Percentiles rank a stretch among this genome's conserved stretches.
Conservation (phyloP, 2,329 filamentous ascomycete species). For the Ophiostoma tasmaniense region DNA sequence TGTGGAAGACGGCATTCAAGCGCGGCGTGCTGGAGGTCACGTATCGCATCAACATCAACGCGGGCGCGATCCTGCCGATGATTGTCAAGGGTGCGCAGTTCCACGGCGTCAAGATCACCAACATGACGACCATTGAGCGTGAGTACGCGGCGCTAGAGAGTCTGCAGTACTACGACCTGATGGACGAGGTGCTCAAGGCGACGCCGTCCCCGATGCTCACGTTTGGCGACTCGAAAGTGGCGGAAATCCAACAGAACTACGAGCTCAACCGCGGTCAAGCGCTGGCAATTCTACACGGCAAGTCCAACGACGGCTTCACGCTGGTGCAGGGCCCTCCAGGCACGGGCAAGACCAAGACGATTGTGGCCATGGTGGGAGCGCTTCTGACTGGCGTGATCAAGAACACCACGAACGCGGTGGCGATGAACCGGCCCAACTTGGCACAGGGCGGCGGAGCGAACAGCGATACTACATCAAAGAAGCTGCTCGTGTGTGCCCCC, state of each 20-base stretch:
- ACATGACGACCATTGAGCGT: slow-evolving; percentile 87
- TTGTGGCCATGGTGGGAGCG: slow-evolving; percentile 89
- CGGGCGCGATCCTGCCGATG: slow-evolving; percentile 50
- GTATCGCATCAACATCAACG: slow-evolving; percentile 67
- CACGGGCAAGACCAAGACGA: slow-evolving; percentile 97
- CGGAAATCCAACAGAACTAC: slow-evolving; percentile 65
- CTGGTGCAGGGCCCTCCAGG: slow-evolving; percentile 92
- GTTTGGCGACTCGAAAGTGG: slow-evolving; percentile 66
- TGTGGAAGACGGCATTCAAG: slow-evolving; percentile 72
- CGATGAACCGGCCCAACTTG: slow-evolving; percentile 35
- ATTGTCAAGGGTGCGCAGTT: slow-evolving; percentile 64
- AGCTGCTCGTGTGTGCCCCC: slow-evolving; percentile 91
- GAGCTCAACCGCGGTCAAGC: slow-evolving; percentile 82
- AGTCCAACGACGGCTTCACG: slow-evolving; percentile 95
- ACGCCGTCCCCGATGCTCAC: slow-evolving; percentile 81
- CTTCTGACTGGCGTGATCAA: slow-evolving; percentile 55
- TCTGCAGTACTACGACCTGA: slow-evolving; percentile 90
- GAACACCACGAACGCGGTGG: slow-evolving; percentile 35
- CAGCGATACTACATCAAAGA: slow-evolving; percentile 51
- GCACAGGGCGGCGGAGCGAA: slow-evolving; percentile 24
- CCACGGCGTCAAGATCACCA: slow-evolving; percentile 74
- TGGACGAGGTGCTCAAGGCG: slow-evolving; percentile 77
- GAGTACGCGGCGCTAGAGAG: slow-evolving; percentile 89
- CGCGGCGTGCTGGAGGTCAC: slow-evolving; percentile 75
- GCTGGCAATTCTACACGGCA: slow-evolving; percentile 80